Evolutionary conservation across 306 rosid genomes (phyloP).

Genomic region (Quercus berberidifolia): DNA sequence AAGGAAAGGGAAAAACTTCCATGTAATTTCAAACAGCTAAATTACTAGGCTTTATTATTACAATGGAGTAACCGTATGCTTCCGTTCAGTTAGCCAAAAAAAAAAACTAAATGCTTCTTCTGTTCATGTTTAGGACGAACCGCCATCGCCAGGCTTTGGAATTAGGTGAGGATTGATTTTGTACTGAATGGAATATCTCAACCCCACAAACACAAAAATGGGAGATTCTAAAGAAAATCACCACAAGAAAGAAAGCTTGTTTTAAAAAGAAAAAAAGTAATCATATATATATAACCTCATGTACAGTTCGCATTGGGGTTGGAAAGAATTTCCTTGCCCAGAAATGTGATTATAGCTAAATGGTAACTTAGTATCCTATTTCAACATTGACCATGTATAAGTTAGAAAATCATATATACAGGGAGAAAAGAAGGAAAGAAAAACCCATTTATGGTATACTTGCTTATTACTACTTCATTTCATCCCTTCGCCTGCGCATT

Average conservation of each 20-base stretch:
- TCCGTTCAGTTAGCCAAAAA: too few relatives aligned
- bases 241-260: too few relatives aligned
- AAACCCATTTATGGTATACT: not conserved
- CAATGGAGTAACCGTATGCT: too few relatives aligned
- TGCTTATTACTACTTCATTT: constrained; percentile 9
- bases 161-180: not conserved
- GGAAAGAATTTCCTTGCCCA: too few relatives aligned
- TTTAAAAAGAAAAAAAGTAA: not conserved
- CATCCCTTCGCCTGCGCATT: constrained; percentile 65
- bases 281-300: not conserved
- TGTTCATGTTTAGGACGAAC: too few relatives aligned
- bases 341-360: not conserved
- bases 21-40: too few relatives aligned
- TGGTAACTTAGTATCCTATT: not conserved
- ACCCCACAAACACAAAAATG: not conserved
- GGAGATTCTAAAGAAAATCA: not conserved
- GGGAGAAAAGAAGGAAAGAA: not conserved
- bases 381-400: not conserved
- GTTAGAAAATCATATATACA: not conserved
- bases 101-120: too few relatives aligned
- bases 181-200: not conserved
- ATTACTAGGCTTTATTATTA: too few relatives aligned
- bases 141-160: not conserved
- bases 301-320: not conserved
- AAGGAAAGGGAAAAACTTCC: too few relatives aligned